phyloP scores from a whole-genome alignment of 2,329 filamentous ascomycete genomes.

The Zymoseptoria pseudotritici region DNA sequence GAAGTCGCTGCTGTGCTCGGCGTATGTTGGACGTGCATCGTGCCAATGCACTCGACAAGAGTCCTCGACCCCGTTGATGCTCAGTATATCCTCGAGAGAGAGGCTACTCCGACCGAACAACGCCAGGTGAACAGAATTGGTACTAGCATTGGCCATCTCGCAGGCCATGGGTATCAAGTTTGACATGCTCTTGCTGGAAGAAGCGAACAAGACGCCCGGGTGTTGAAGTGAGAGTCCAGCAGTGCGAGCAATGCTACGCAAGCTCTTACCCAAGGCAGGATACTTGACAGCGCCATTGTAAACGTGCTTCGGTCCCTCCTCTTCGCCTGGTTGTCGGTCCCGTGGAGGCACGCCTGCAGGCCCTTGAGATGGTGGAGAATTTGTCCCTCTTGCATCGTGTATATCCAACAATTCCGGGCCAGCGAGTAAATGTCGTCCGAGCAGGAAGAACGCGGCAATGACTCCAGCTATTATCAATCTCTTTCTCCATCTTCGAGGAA shows the following conservation, averaged over 20 bases:
- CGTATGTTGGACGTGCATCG: conserved; percentile 70
- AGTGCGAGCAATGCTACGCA: conserved; percentile 53
- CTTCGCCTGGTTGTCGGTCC: conserved; percentile 11
- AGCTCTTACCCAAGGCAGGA: conserved; percentile 53
- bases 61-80: conserved; percentile 68
- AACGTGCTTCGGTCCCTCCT: conserved; percentile 32
- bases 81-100: conserved; percentile 58
- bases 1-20: conserved; percentile 59
- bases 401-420: conserved; percentile 52
- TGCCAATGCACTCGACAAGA: conserved; percentile 58
- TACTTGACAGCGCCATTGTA: conserved; percentile 68
- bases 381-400: background rate
- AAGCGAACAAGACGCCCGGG: conserved; percentile 71
- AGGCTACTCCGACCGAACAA: conserved; percentile 69
- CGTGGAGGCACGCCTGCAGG: conserved; percentile 20
- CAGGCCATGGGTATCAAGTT: conserved; percentile 75
- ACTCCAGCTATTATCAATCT: conserved; percentile 36
- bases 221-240: conserved; percentile 48
- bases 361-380: conserved; percentile 6
- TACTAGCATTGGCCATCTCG: conserved; percentile 64
- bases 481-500: conserved; percentile 36
- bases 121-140: conserved; percentile 73
- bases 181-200: conserved; percentile 64
- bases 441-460: background rate
- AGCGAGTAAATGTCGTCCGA: conserved; percentile 26